Evolutionary conservation across 169 alveolate species (phyloP), one percentile per base, ranked within the genome.

Genomic region (Pseudocohnilembus persalinus): DNA sequence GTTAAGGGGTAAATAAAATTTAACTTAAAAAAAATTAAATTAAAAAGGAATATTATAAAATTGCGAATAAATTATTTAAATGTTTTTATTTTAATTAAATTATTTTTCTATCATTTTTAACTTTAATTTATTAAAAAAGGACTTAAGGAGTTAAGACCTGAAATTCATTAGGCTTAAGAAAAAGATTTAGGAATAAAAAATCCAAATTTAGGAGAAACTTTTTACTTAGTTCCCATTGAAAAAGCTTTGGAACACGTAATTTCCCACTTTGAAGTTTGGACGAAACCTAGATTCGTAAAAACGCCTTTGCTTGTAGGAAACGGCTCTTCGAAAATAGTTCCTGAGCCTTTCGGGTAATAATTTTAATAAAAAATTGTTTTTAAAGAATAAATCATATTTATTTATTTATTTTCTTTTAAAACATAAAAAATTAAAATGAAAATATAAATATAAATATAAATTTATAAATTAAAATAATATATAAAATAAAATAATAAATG

Each of bases 271-370:
- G 81, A 89, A 33, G 33, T 75, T 16, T 95, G 95, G 91, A 87
- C 91, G 49, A 84, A 88, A 74, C 93, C 89, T 30, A 83, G 92
- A 29, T 31, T 74, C 4, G 88, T 83, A 15, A 96, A 92, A 65
- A 88, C 97, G 15, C 91, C 96, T n/a, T 31, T 93, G 73, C 63
- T 89, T 28, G 79, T 93, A 30, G 94, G 94, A 1, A 96, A 97
- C 29, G 92, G 94, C 25, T 81, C 82, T 73, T 77, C 93, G 31
- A 89, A 92, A 73, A 85, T 95, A 1, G 77, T 88, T 20, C 95
- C 94, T n/a, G 97, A 96, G 76, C 98, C 97, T 1, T 88, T 75
- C 30, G 97, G 98, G 68, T 49, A 49, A 11, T 49, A 49, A 49
- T 49, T 11, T 49, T 11, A 11, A 49, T 49, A 49, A 11, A 11